Base-by-base conservation (phyloP, 768 basidiomycete species). In the Mycena albidolilacea region DNA sequence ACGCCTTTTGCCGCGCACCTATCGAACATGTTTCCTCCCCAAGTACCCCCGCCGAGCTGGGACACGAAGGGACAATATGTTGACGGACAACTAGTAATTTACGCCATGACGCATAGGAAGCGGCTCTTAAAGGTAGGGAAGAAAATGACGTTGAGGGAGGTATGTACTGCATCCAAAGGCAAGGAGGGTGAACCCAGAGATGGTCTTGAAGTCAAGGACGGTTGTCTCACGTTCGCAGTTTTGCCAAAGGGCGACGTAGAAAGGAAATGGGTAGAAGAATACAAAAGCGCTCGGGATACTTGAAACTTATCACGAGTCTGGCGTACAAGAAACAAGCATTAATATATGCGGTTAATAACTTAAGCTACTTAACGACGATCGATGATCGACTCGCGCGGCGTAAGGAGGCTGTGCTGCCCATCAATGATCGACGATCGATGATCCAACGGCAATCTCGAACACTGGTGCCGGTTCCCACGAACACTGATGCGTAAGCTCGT, bases 71-170 rank as follows among this genome's bases (percentile, higher is more conserved):
- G 86, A 6, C 90, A 95, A 81, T 98, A 97, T 77, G 79, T 83
- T 2, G 84, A 86, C 21, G 88, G 84, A 1, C 87, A 90, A 64
- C 84, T 98, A 17, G 90, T 91, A 2, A 86, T 98, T 7, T 99
- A 98, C 82, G 95, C 94, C 43, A 92, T 92, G 78, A 98, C 97
- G 12, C 84, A 85, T 72, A 82, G 88, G 70, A 93, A 89, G 78
- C 88, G 95, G 48, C 81, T 99, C 58, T 84, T 99, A 70, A 99
- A 97, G 82, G 90, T 97, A 6, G 97, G 97, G 15, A 95, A 92
- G 84, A 96, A 94, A 80, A 92, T 97, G 90, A 93, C 93, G 12
- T 84, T 99, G 70, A 83, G 87, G 58, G 94, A 97, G 77, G 92
- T 97, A 5, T 92, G 91, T 76, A 82, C 82, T 11, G 90, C 89